Conservation (phyloP, 345 rosid genomes). For the Populus davidiana region DNA sequence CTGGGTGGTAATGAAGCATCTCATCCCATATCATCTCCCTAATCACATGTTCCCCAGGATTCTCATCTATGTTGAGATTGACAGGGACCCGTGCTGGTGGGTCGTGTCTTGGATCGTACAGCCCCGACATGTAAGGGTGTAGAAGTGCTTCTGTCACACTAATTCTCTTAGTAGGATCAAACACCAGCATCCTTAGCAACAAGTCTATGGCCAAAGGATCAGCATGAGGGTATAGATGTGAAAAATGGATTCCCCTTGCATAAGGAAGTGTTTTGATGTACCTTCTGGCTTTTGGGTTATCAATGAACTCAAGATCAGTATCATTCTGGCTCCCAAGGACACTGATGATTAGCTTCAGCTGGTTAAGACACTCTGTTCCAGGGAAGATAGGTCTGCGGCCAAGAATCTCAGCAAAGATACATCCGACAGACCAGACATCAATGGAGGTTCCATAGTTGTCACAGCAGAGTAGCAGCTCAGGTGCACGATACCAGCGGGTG, state of each 20-base stretch:
- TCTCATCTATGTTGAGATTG: slow-evolving; percentile 29
- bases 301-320: slow-evolving; percentile 25
- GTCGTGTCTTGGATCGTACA: slow-evolving; percentile 22
- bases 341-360: slow-evolving; percentile 29
- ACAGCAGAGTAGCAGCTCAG: slow-evolving; percentile 34
- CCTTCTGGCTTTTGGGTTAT: slow-evolving; percentile 24
- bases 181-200: slow-evolving; percentile 31
- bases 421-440: slow-evolving; percentile 42
- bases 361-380: slow-evolving; percentile 35
- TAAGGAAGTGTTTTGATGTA: slow-evolving; percentile 28
- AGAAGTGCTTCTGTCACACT: slow-evolving; percentile 32
- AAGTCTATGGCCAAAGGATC: slow-evolving; percentile 34
- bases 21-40: slow-evolving; percentile 34
- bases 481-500: slow-evolving; percentile 43
- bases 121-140: slow-evolving; percentile 32
- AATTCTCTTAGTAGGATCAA: slow-evolving; percentile 32
- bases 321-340: slow-evolving; percentile 33
- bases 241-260: slow-evolving; percentile 17
- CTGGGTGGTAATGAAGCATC: slow-evolving; percentile 31
- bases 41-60: slow-evolving; percentile 22
- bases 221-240: slow-evolving; percentile 27
- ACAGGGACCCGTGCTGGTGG: slow-evolving; percentile 21
- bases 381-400: slow-evolving; percentile 36
- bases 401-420: slow-evolving; percentile 39
- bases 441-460: slow-evolving; percentile 32